phyloP scores from a whole-genome alignment of 495 filamentous ascomycete genomes.

The Hyaloscypha variabilis region DNA sequence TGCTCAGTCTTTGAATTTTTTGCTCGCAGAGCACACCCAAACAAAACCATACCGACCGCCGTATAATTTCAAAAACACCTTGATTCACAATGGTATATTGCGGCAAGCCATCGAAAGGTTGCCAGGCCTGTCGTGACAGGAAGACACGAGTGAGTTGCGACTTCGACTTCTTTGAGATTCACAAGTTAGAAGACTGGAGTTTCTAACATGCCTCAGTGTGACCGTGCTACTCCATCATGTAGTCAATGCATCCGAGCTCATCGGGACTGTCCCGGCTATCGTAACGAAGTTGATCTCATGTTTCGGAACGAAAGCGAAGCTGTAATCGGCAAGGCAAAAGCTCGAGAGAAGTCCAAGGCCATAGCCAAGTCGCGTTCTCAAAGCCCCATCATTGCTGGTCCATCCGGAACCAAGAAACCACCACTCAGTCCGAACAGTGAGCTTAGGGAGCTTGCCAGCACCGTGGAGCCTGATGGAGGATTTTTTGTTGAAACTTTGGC shows the following conservation, averaged over 20 bases:
- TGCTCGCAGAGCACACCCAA: not conserved
- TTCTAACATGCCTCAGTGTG: constrained; percentile 52
- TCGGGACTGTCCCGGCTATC: constrained; percentile 70
- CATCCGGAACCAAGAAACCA: not conserved
- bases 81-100: constrained; percentile 66
- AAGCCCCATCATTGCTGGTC: not conserved
- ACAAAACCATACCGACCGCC: too few species aligned
- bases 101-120: constrained; percentile 71
- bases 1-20: not conserved
- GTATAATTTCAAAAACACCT: too few species aligned
- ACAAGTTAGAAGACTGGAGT: not conserved
- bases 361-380: constrained; percentile 24
- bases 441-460: not conserved
- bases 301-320: constrained; percentile 74
- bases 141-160: constrained; percentile 45
- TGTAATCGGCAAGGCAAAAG: constrained; percentile 62
- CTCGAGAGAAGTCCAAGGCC: constrained; percentile 42
- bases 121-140: constrained; percentile 62
- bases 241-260: constrained; percentile 66
- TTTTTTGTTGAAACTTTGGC: constrained; percentile 1
- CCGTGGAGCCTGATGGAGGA: not conserved
- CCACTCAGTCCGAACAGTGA: not conserved
- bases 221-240: constrained; percentile 65
- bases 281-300: constrained; percentile 70
- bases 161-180: not conserved